Evolutionary conservation across 148 eudicot genomes (phyloP).

Genomic region (Rhododendron simsii): DNA sequence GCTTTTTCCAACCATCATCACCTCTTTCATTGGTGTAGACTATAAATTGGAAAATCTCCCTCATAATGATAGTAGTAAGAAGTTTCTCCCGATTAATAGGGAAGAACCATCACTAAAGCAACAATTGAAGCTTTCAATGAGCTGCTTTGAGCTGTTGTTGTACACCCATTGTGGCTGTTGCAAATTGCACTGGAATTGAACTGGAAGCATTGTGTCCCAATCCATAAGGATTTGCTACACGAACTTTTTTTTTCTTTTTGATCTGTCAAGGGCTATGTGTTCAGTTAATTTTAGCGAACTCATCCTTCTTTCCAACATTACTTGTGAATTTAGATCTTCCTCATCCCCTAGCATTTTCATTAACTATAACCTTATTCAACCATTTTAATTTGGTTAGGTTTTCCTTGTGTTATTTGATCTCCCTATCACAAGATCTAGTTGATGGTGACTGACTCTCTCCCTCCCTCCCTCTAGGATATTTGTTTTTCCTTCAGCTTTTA

Average conservation of each 20-base stretch:
- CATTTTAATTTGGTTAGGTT: conserved; percentile 2
- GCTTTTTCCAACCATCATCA: background rate
- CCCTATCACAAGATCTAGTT: background rate
- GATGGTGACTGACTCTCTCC: background rate
- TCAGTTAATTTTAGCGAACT: background rate
- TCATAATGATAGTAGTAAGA: background rate
- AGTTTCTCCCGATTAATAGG: background rate
- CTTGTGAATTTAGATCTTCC: background rate
- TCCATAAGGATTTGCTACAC: background rate
- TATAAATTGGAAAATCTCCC: background rate
- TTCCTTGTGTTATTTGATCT: background rate
- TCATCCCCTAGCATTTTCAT: background rate
- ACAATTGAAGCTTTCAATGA: background rate
- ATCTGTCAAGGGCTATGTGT: background rate
- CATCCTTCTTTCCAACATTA: background rate
- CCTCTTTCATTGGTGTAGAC: background rate
- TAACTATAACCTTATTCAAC: background rate
- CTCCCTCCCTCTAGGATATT: background rate
- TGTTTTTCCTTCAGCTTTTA: background rate
- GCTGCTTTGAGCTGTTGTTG: background rate
- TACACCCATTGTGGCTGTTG: background rate
- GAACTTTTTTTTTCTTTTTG: background rate
- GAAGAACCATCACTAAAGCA: background rate
- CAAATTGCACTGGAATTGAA: background rate
- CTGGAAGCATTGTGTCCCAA: background rate